Conservation (phyloP, 139 green algal species). For the Closterium sp. region DNA sequence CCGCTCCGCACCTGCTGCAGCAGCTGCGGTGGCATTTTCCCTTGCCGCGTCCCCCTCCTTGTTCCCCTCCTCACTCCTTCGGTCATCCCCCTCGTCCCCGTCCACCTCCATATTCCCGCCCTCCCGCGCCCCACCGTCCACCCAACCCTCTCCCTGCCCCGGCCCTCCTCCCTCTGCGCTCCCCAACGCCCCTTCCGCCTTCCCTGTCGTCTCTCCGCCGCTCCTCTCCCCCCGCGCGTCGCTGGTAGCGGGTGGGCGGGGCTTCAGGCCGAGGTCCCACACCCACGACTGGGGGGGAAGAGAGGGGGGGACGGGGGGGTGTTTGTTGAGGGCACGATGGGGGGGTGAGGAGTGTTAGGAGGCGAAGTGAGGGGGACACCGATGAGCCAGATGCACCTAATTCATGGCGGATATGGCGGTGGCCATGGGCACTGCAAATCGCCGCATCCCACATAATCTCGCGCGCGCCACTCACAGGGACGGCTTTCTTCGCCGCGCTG, state of each 20-base stretch:
- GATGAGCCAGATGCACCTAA: too few species aligned
- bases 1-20: not conserved
- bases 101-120: not conserved
- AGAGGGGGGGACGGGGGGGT: too few species aligned
- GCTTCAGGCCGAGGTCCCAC: not conserved
- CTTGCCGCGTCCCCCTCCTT: not conserved
- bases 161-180: too few species aligned
- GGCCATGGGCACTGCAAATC: too few species aligned
- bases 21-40: not conserved
- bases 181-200: not conserved
- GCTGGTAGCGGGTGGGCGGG: not conserved
- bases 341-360: too few species aligned
- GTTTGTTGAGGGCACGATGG: not conserved
- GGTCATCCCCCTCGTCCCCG: too few species aligned
- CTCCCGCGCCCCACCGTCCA: not conserved
- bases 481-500: not conserved
- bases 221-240: not conserved
- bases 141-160: too few species aligned
- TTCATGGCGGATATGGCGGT: too few species aligned
- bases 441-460: not conserved
- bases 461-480: not conserved
- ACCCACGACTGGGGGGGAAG: not conserved
- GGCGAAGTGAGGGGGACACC: too few species aligned
- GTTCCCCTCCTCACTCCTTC: not conserved
- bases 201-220: not conserved